Evolutionary conservation across 2,329 filamentous ascomycete species (phyloP).

Genomic region (Trichophyton verrucosum): DNA sequence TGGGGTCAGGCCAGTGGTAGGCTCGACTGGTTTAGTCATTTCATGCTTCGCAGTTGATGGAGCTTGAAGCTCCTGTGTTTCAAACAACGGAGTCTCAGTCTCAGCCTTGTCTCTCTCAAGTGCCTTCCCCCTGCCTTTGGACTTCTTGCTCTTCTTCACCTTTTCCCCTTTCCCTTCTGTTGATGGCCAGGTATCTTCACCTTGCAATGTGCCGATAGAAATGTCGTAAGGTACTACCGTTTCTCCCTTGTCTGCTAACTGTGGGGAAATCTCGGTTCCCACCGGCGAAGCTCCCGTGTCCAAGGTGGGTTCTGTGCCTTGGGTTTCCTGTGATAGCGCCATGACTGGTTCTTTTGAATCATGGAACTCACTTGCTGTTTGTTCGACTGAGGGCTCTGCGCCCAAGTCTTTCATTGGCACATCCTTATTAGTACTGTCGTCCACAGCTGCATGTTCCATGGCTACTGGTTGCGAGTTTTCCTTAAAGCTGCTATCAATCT

Average conservation of each 20-base stretch:
- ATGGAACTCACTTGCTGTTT: too few species aligned
- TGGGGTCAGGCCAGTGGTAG: background rate
- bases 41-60: background rate
- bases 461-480: background rate
- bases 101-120: background rate
- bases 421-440: background rate
- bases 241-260: background rate
- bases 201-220: background rate
- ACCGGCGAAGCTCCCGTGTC: background rate
- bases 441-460: background rate
- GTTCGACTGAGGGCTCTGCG: background rate
- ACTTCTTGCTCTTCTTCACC: slow-evolving; percentile 10
- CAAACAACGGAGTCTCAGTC: background rate
- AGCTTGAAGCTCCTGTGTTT: background rate
- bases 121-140: background rate
- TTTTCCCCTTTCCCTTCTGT: slow-evolving; percentile 7
- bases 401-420: background rate
- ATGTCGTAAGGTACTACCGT: background rate
- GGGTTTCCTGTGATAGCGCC: background rate
- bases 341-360: background rate
- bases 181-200: background rate
- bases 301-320: background rate
- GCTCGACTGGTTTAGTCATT: background rate
- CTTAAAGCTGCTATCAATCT: background rate
- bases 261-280: background rate